Conservation (phyloP, 306 rosid genomes). For the Cucurbita maxima region DNA sequence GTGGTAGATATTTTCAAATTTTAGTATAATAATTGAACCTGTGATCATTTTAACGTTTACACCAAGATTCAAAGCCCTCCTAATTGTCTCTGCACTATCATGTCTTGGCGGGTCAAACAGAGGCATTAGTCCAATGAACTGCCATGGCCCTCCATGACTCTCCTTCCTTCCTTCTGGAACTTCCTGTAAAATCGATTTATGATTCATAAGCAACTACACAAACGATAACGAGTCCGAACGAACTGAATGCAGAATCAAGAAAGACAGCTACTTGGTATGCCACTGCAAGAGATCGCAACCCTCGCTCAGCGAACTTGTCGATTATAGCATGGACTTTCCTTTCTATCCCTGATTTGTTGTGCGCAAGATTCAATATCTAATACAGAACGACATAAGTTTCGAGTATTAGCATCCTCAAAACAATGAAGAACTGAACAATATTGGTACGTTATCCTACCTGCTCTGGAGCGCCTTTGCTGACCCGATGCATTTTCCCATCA, state of each 20-base stretch:
- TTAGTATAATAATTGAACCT: conserved; percentile 21
- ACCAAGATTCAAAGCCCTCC: conserved; percentile 70
- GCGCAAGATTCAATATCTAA: conserved; percentile 71
- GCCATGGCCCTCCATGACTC: conserved; percentile 69
- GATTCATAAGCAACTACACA: not conserved
- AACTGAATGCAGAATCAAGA: not conserved
- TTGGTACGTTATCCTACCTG: conserved; percentile 34
- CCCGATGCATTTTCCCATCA: conserved; percentile 63
- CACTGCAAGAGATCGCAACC: conserved; percentile 74
- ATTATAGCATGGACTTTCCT: conserved; percentile 52
- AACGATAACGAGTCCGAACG: not conserved
- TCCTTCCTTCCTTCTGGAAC: conserved; percentile 69
- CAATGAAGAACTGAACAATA: not conserved
- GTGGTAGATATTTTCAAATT: not conserved
- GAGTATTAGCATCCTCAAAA: conserved; percentile 1
- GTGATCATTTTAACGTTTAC: conserved; percentile 84
- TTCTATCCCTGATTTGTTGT: conserved; percentile 56
- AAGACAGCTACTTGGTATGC: conserved; percentile 52
- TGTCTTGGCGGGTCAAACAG: conserved; percentile 81
- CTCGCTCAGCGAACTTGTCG: conserved; percentile 68
- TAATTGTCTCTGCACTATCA: conserved; percentile 76
- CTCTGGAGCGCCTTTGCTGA: conserved; percentile 88
- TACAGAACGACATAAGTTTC: conserved; percentile 10
- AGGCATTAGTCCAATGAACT: conserved; percentile 64
- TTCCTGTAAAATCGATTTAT: conserved; percentile 25